These are phyloP conservation scores for Wickerhamiella sergipiensis DNA, from an alignment of 805 yeast genomes.

Conservation along the genomic window DNA sequence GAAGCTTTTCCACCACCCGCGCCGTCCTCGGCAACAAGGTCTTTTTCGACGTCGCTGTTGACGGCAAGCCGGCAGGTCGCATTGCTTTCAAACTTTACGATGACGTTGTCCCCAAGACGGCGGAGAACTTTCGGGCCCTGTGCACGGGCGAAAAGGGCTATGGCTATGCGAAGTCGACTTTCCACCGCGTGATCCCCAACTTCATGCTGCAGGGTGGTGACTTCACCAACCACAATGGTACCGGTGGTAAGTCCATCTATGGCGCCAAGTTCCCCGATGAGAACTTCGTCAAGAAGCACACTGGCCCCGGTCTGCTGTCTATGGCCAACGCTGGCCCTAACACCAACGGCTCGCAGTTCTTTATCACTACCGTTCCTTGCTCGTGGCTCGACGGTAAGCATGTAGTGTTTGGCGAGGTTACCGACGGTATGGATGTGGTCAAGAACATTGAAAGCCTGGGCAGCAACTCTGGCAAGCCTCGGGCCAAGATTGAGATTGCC, in stretches of 20 bases:
- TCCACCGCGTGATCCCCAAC: conserved; percentile 76
- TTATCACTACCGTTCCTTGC: conserved; percentile 82
- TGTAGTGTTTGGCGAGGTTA: conserved; percentile 87
- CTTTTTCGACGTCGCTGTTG: conserved; percentile 58
- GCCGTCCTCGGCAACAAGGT: conserved; percentile 33
- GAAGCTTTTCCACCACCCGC: conserved; percentile 5
- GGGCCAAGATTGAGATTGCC: conserved; percentile 49
- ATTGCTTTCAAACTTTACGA: conserved; percentile 55
- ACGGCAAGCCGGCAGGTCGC: conserved; percentile 57
- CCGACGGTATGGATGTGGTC: conserved; percentile 71
- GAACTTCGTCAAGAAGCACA: conserved; percentile 62
- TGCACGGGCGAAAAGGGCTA: conserved; percentile 80
- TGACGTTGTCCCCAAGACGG: conserved; percentile 66
- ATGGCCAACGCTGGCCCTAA: conserved; percentile 98
- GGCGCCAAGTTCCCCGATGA: conserved; percentile 88
- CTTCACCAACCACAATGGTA: conserved; percentile 56
- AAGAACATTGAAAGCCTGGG: conserved; percentile 65
- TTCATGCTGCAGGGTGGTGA: conserved; percentile 95
- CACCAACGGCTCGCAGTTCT: conserved; percentile 93
- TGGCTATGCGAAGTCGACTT: conserved; percentile 72
- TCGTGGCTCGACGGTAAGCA: conserved; percentile 94
- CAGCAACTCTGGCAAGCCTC: conserved; percentile 57
- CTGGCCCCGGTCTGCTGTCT: conserved; percentile 72
- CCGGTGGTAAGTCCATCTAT: conserved; percentile 73
- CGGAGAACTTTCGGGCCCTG: conserved; percentile 78